phyloP scores from a whole-genome alignment of 75 land plant genomes.

The Picea sitchensis region DNA sequence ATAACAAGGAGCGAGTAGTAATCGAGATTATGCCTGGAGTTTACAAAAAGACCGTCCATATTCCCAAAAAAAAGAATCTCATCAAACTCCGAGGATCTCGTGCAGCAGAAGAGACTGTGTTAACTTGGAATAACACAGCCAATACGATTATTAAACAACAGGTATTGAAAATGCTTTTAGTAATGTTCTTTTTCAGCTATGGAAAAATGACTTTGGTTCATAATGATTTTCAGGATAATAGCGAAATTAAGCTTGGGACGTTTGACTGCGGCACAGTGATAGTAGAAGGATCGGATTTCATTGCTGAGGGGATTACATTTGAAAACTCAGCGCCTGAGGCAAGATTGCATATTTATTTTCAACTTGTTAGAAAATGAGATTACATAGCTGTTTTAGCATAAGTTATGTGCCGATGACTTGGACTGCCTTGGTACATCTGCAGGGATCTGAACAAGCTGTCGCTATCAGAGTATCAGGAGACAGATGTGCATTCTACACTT shows the following conservation, averaged over 20 bases:
- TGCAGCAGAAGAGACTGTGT: conserved; percentile 16
- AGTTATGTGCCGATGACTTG: background rate
- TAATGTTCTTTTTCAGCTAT: background rate
- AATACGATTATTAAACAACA: conserved; percentile 9
- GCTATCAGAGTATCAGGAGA: conserved; percentile 95
- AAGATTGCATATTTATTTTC: background rate
- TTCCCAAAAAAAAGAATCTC: conserved; percentile 22
- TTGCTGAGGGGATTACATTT: conserved; percentile 25
- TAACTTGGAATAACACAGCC: conserved; percentile 25
- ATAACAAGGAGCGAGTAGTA: conserved; percentile 5
- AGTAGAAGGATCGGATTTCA: conserved; percentile 25
- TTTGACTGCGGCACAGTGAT: conserved; percentile 29
- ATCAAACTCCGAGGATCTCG: conserved; percentile 14
- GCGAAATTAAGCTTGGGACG: conserved; percentile 12
- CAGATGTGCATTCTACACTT: conserved; percentile 85
- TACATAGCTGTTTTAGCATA: conserved; percentile 17
- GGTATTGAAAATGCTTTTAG: background rate
- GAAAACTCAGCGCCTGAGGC: conserved; percentile 27
- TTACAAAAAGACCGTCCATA: conserved; percentile 15
- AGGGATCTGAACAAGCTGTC: conserved; percentile 97
- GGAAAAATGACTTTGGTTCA: background rate
- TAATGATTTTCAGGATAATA: conserved; percentile 4
- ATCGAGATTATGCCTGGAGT: conserved; percentile 17
- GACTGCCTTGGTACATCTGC: background rate
- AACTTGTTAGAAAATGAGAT: background rate